These are phyloP conservation scores for Escallonia rubra DNA, from an alignment of 129 eudicot genomes.

Conservation along the genomic window DNA sequence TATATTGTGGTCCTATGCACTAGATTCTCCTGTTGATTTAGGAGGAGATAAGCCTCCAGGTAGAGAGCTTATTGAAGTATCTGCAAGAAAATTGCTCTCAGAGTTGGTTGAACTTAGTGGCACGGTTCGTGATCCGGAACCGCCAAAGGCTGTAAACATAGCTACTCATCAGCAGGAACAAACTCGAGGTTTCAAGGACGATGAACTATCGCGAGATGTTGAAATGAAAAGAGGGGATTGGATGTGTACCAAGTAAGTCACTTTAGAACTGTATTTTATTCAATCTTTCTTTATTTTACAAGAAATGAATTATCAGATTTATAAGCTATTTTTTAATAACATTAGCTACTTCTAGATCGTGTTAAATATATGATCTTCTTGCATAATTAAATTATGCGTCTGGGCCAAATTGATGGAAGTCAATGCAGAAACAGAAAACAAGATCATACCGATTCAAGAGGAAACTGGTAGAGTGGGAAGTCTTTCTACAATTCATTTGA, in stretches of 20 bases:
- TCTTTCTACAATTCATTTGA: too few relatives aligned
- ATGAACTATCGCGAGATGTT: constrained; percentile 26
- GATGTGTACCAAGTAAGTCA: constrained; percentile 72
- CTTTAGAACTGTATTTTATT: not conserved
- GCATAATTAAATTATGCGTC: too few relatives aligned
- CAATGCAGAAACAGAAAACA: too few relatives aligned
- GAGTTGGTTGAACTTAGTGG: constrained; percentile 76
- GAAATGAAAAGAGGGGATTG: constrained; percentile 84
- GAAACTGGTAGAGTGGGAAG: too few relatives aligned
- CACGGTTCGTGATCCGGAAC: constrained; percentile 41
- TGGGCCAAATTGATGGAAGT: too few relatives aligned
- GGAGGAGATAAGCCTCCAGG: constrained; percentile 38
- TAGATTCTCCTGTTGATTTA: constrained; percentile 66
- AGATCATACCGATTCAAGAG: too few relatives aligned
- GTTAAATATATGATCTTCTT: too few relatives aligned
- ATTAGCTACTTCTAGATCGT: too few relatives aligned
- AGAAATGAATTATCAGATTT: too few relatives aligned
- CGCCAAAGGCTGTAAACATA: constrained; percentile 34
- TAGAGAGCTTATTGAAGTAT: constrained; percentile 49
- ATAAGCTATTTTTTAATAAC: too few relatives aligned
- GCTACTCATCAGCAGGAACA: constrained; percentile 29
- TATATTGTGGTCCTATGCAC: constrained; percentile 61
- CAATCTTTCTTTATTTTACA: too few relatives aligned
- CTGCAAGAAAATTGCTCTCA: constrained; percentile 67
- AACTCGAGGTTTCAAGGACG: constrained; percentile 10